Base-by-base conservation (phyloP, 768 basidiomycete species). In the Phanerodontia chrysosporium region DNA sequence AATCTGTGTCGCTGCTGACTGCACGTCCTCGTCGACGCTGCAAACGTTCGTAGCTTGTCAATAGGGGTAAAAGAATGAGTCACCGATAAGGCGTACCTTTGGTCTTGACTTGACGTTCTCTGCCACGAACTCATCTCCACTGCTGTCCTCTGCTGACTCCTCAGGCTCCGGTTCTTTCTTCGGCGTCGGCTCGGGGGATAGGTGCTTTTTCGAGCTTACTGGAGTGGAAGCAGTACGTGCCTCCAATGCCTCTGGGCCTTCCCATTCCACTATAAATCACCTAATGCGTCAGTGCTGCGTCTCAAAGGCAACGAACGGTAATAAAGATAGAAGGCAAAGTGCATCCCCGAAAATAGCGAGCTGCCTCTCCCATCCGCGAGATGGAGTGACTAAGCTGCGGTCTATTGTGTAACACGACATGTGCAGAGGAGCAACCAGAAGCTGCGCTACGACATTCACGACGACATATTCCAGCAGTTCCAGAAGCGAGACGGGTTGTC, bases 111-210 rank as follows among this genome's bases (percentile, higher is more conserved):
- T 69, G 13, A 61, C 59, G 18, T 30, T 42, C 49, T 80, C 81
- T 52, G 74, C 68, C 60, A 88, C 77, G 69, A 89, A 91, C 64
- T 92, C 90, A 65, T 91, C 89, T 60, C 82, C 87, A 67, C 84
- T 88, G 57, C 72, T 68, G 24, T 73, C 68, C 29, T 66, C 70
- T 24, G 61, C 56, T 18, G 65, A 65, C 52, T 68, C 67, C 14
- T 66, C 65, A 49, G 64, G 21, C 39, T 66, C 66, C 35, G 80
- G 62, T 54, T 58, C 64, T 62, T 68, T 70, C 44, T 67, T 61
- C 45, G 66, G 39, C 39, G 39, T 67, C 25, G 69, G 58, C 30
- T 30, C 32, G 44, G 57, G 48, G 16, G 27, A 58, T 10, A 32
- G 18, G 21, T 58, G 29, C 25, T 51, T 58, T 22, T 24, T 32